Percentiles rank a stretch among this genome's conserved stretches.
phyloP scores from a whole-genome alignment of 306 rosid species.

The Sphenostylis stenocarpa region DNA sequence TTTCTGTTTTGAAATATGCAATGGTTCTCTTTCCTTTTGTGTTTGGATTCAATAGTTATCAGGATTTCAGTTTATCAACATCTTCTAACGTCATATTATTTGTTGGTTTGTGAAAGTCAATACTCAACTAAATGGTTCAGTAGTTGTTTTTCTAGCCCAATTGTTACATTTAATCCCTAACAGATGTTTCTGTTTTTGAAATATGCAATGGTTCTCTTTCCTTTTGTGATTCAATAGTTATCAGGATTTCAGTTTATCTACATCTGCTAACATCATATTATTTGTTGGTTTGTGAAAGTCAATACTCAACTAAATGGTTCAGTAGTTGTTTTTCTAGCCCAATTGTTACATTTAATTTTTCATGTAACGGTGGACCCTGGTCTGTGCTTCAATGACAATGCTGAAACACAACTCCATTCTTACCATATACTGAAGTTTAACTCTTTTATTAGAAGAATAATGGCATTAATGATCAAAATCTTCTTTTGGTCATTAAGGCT shows the following conservation, averaged over 20 bases:
- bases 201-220: conserved; percentile 5
- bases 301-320: neutral
- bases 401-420: neutral
- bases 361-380: neutral
- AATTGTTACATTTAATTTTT: neutral
- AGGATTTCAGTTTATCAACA: neutral
- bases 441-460: neutral
- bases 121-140: neutral
- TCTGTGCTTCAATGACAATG: neutral
- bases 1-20: conserved; percentile 7
- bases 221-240: neutral
- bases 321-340: neutral
- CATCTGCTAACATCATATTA: neutral
- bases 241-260: conserved; percentile 2
- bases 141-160: neutral
- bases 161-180: neutral
- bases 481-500: neutral
- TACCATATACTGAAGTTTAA: neutral
- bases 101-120: neutral
- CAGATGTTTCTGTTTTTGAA: neutral
- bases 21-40: conserved; percentile 1
- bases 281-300: neutral
- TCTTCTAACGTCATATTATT: neutral
- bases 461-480: neutral
- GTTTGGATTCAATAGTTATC: neutral